A percentile compares a stretch with the other conserved stretches of the same genome.
These are phyloP conservation scores for Dysphania ambrosioides DNA, from an alignment of 148 eudicot genomes.

Conservation along the genomic window DNA sequence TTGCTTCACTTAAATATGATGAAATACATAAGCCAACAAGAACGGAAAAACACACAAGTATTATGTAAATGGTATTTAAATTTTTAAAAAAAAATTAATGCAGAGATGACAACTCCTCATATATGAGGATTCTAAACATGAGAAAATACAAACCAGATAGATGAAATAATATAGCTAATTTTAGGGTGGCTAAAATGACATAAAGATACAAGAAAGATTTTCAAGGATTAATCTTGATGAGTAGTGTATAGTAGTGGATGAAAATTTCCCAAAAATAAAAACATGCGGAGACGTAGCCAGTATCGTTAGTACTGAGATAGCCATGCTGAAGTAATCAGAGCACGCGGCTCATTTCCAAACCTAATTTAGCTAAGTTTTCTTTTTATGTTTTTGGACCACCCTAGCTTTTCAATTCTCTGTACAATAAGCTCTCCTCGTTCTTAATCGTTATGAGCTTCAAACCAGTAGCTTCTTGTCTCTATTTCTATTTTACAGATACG, in stretches of 20 bases:
- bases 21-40: too few relatives aligned
- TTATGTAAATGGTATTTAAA: too few relatives aligned
- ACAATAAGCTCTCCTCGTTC: slow-evolving; percentile 16
- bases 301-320: slow-evolving; percentile 13
- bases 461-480: slow-evolving; percentile 12
- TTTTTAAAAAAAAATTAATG: too few relatives aligned
- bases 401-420: not conserved
- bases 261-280: not conserved
- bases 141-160: too few relatives aligned
- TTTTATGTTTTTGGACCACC: slow-evolving; percentile 14
- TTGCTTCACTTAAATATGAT: too few relatives aligned
- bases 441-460: slow-evolving; percentile 9
- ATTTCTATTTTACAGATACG: not conserved
- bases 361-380: slow-evolving; percentile 16
- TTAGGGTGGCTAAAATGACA: not conserved
- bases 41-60: too few relatives aligned
- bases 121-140: too few relatives aligned
- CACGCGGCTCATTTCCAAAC: slow-evolving; percentile 13
- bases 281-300: slow-evolving; percentile 10
- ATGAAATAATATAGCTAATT: too few relatives aligned
- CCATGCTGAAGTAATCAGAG: slow-evolving; percentile 7
- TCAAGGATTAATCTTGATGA: not conserved
- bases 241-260: not conserved
- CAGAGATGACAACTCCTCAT: too few relatives aligned
- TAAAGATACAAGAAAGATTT: not conserved